A percentile compares a stretch with the other conserved stretches of the same genome.
phyloP scores from a whole-genome alignment of 176 grass and related monocot species.

The Ensete ventricosum region DNA sequence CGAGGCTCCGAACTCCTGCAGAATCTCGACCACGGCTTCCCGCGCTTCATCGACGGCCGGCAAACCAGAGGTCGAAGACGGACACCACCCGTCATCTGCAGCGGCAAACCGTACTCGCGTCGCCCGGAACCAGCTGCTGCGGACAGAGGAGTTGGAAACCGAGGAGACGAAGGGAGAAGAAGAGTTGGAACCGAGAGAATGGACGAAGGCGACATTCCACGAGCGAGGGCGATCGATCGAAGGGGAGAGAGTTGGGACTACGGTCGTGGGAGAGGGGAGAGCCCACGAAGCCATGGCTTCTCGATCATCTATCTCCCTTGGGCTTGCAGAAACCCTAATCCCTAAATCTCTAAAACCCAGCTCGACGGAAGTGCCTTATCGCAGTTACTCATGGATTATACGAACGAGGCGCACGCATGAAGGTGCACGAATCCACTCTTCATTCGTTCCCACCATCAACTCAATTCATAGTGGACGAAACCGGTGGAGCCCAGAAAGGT shows the following conservation, averaged over 20 bases:
- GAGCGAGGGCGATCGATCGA: neutral
- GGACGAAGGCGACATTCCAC: neutral
- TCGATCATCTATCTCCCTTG: constrained; percentile 2
- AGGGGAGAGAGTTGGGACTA: neutral
- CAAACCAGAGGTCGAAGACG: neutral
- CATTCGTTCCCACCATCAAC: no score
- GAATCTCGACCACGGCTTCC: constrained; percentile 39
- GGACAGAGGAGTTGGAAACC: neutral
- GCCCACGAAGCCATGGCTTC: constrained; percentile 11
- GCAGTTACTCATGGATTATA: no score
- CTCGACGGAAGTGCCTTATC: neutral
- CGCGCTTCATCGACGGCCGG: constrained; percentile 21
- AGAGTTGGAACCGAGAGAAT: neutral
- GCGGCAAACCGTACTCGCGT: neutral
- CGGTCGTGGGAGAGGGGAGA: neutral
- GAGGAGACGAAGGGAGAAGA: neutral
- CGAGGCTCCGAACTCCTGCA: constrained; percentile 42
- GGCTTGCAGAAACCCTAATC: constrained; percentile 14
- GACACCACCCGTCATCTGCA: neutral
- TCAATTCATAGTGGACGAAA: no score
- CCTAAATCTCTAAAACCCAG: neutral
- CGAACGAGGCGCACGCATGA: no score
- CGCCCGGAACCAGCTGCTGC: neutral
- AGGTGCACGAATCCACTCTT: no score
- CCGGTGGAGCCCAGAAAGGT: no score